Evolutionary conservation across 257 asterid genomes (phyloP).

Genomic region (Anisodus tanguticus): DNA sequence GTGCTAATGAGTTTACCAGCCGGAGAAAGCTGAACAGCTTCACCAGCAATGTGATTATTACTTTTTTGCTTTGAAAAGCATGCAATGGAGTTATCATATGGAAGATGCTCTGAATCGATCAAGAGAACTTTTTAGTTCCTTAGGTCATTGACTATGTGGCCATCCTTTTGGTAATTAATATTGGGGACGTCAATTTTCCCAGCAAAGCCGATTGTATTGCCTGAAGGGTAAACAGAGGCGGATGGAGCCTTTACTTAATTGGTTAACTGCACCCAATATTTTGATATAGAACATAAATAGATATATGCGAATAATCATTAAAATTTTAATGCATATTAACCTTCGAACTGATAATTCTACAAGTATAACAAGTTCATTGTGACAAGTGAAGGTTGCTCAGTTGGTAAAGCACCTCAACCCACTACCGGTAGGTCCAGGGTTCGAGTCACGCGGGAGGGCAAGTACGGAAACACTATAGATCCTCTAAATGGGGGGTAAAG

Average conservation of each 20-base stretch:
- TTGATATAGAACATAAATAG: background rate
- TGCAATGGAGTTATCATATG: background rate
- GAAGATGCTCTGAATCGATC: background rate
- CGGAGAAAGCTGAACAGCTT: conserved; percentile 7
- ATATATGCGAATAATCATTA: background rate
- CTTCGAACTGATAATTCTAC: background rate
- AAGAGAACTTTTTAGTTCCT: background rate
- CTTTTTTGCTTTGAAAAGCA: background rate
- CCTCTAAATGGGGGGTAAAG: no score
- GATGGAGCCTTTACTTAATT: background rate
- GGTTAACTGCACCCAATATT: conserved; percentile 9
- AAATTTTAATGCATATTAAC: background rate
- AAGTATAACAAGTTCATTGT: background rate
- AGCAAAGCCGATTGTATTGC: background rate
- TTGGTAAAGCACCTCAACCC: no score
- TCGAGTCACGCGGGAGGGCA: no score
- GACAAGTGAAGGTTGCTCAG: background rate
- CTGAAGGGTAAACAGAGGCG: background rate
- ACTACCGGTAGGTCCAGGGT: no score
- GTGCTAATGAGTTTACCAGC: conserved; percentile 13
- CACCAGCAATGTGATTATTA: background rate
- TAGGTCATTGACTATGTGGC: background rate
- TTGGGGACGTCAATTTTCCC: background rate
- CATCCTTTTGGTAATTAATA: background rate
- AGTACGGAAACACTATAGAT: no score